phyloP scores from a whole-genome alignment of 306 rosid genomes.

The Pyrus communis region DNA sequence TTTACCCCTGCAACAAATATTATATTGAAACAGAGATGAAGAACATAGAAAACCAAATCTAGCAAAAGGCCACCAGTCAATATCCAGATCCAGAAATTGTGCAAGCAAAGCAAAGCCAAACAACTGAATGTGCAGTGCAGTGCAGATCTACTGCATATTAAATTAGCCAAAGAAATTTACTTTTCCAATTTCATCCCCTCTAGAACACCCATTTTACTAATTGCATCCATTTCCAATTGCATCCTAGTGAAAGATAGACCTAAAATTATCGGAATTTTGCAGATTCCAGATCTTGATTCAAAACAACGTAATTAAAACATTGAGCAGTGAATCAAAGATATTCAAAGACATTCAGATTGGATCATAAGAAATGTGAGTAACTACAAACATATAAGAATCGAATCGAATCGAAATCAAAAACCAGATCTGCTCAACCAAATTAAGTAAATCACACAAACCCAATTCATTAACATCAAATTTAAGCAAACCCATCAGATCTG shows the following conservation, averaged over 20 bases:
- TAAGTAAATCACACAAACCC: background rate
- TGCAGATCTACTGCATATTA: background rate
- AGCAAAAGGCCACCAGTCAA: background rate
- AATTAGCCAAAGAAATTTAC: background rate
- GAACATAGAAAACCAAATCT: background rate
- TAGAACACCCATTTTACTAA: background rate
- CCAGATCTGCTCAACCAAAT: constrained; percentile 6
- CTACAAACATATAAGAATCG: background rate
- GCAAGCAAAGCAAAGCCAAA: background rate
- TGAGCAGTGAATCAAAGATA: background rate
- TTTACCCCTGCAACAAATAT: background rate
- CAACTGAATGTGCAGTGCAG: background rate
- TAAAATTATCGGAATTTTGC: background rate
- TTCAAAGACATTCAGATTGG: background rate
- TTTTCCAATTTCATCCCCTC: background rate
- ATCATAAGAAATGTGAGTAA: background rate
- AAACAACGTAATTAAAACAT: background rate
- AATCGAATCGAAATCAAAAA: background rate
- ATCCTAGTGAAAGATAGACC: background rate
- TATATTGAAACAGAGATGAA: background rate
- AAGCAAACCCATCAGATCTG: background rate
- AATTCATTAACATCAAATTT: background rate
- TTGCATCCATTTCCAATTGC: background rate
- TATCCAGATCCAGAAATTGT: background rate
- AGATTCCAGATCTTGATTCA: background rate